Conservation (phyloP, 768 basidiomycete species). For the Krasilnikovozyma curviuscula region DNA sequence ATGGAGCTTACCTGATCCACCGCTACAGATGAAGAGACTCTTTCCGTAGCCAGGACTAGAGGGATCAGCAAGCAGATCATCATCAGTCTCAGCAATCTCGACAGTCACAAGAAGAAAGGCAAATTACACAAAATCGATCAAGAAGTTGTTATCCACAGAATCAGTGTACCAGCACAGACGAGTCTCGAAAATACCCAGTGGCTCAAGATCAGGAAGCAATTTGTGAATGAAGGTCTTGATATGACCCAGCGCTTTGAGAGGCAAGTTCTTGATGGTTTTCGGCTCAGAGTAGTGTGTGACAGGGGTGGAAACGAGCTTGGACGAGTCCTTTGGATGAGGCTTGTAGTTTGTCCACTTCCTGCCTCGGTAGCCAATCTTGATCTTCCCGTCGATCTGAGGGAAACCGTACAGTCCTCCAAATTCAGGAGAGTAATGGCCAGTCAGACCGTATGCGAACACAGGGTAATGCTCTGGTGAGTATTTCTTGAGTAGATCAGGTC, state of each 20-base stretch:
- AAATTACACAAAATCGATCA: constrained; percentile 16
- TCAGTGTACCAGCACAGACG: constrained; percentile 18
- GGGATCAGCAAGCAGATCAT: too few species aligned
- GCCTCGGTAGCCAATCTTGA: constrained; percentile 18
- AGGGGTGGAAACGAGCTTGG: constrained; percentile 13
- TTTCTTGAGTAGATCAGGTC: constrained; percentile 14
- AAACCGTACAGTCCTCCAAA: constrained; percentile 13
- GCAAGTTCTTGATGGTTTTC: constrained; percentile 10
- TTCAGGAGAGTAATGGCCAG: constrained; percentile 14
- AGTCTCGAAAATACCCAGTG: constrained; percentile 13
- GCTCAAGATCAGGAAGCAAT: constrained; percentile 15
- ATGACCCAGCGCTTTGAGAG: constrained; percentile 10
- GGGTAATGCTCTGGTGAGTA: constrained; percentile 16
- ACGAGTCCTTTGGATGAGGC: constrained; percentile 9
- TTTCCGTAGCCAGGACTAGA: constrained; percentile 8
- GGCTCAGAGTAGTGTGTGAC: constrained; percentile 12
- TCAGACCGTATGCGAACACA: constrained; percentile 16
- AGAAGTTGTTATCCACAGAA: constrained; percentile 15
- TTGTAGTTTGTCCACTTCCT: constrained; percentile 17
- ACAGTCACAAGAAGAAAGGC: too few species aligned
- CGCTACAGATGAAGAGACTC: constrained; percentile 12
- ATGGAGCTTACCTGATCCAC: constrained; percentile 14
- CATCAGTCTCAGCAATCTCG: too few species aligned
- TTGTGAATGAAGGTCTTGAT: constrained; percentile 12
- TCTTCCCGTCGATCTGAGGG: constrained; percentile 12